phyloP scores from a whole-genome alignment of 2,329 filamentous ascomycete genomes.

The Fusarium nodosum region DNA sequence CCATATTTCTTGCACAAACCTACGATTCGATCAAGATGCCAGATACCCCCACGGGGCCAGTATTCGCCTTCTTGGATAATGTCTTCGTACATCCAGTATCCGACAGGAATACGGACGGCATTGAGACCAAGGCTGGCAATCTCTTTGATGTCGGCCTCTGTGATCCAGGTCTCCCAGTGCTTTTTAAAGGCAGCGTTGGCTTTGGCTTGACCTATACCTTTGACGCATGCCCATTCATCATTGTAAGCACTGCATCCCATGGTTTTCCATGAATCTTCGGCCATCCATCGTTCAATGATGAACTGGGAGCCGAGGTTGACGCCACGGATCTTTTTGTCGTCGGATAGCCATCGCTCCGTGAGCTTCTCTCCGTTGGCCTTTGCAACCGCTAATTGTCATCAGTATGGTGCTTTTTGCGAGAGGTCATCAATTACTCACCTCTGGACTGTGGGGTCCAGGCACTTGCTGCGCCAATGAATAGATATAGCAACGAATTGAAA shows the following conservation, averaged over 20 bases:
- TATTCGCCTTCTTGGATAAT: constrained; percentile 41
- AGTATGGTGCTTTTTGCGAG: background rate
- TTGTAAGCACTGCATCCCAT: constrained; percentile 48
- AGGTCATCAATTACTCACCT: background rate
- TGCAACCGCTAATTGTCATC: background rate
- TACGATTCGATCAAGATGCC: constrained; percentile 47
- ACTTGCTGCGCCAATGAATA: background rate
- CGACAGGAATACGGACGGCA: constrained; percentile 48
- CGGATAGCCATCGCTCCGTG: constrained; percentile 31
- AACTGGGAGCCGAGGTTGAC: constrained; percentile 50
- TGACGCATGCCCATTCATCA: constrained; percentile 48
- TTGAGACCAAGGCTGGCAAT: constrained; percentile 46
- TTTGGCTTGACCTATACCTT: constrained; percentile 43
- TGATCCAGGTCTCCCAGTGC: constrained; percentile 48
- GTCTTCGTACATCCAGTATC: constrained; percentile 49
- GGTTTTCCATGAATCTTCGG: constrained; percentile 36
- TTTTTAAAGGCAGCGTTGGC: constrained; percentile 45
- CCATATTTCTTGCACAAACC: constrained; percentile 47
- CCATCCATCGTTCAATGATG: constrained; percentile 50
- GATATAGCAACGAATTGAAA: background rate
- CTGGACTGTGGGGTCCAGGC: constrained; percentile 31
- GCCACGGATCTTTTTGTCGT: constrained; percentile 40
- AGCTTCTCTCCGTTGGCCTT: constrained; percentile 4
- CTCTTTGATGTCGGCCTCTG: constrained; percentile 42
- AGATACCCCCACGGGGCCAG: constrained; percentile 44